Base-by-base conservation (phyloP, 2,329 filamentous ascomycete genomes). In the Talaromyces sp. region DNA sequence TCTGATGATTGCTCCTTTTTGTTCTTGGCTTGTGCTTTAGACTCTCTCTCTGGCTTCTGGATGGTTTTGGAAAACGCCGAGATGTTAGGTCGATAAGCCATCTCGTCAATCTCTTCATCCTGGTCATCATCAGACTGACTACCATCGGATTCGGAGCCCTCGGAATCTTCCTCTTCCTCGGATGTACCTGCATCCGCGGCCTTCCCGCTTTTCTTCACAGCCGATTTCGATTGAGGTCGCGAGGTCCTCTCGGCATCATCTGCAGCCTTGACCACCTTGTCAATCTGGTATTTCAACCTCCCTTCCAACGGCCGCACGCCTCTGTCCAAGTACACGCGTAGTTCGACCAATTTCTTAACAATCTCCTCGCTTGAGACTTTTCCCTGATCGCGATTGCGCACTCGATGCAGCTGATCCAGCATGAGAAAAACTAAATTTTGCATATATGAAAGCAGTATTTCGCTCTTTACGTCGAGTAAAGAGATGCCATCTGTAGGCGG, bases 391-490 rank as follows among this genome's bases (percentile, higher is more conserved):
- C 26, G 54, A 0, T 69, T 67, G 14, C 10, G 51, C 63, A 71
- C 86, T 86, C 61, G 67, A 35, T 90, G 86, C 21, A 98, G 76
- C 70, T 96, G 93, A 41, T 96, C 77, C 1, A 96, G 80, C 51
- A 96, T 89, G 46, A 96, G 80, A 67, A 96, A 96, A 51, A 95
- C 90, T 4, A 98, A 85, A 69, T 96, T 96, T 70, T 99, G 93
- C 0, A 99, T 82, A 76, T 99, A 99, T 4, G 93, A 93, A 43
- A 99, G 86, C 19, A 99, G 86, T n/a, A 99, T 83, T 73, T 99
- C 95, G 77, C 96, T 98, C 79, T 99, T 99, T 65, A 91, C 87
- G 72, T 98, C 92, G 69, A 99, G 87, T 0, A 99, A 86, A 0
- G 95, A 97, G 61, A 99, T 95, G 71, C 95, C 93, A 69, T 96